Evolutionary conservation across 2,329 filamentous ascomycete genomes (phyloP).

Genomic region (Mycosphaerelloides madeirae): DNA sequence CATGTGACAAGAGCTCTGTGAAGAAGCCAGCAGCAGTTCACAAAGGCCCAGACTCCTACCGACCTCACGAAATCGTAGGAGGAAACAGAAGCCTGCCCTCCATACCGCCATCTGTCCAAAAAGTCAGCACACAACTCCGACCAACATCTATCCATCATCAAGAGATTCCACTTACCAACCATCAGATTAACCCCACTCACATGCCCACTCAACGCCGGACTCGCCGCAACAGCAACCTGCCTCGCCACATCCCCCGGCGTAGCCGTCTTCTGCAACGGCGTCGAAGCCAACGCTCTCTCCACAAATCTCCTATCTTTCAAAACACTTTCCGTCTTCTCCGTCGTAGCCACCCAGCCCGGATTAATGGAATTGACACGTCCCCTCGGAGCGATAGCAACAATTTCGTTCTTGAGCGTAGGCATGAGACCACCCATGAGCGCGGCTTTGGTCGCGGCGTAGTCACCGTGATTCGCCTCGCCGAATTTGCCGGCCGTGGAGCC

Average conservation of each 20-base stretch:
- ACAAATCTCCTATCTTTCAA: constrained; percentile 28
- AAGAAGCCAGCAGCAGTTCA: too few relatives aligned
- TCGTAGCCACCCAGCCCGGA: constrained; percentile 29
- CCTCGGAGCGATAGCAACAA: constrained; percentile 25
- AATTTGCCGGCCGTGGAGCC: constrained; percentile 33
- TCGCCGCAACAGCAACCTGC: constrained; percentile 28
- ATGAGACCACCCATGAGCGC: constrained; percentile 30
- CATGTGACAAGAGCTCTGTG: too few relatives aligned
- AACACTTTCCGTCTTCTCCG: constrained; percentile 5
- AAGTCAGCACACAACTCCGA: not conserved
- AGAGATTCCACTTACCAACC: constrained; percentile 10
- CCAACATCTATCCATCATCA: not conserved
- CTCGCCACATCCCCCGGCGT: constrained; percentile 25
- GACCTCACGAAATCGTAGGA: not conserved
- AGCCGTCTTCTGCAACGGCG: constrained; percentile 29
- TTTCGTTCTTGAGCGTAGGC: constrained; percentile 31
- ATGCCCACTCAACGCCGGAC: constrained; percentile 26
- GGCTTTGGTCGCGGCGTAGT: constrained; percentile 28
- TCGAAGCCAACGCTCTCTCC: constrained; percentile 28
- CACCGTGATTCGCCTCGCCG: constrained; percentile 29
- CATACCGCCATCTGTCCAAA: constrained; percentile 6
- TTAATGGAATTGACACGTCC: constrained; percentile 28
- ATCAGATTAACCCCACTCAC: constrained; percentile 26
- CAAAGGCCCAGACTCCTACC: too few relatives aligned
- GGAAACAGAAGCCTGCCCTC: constrained; percentile 7